Percentiles rank a stretch among this genome's conserved stretches.
These are phyloP conservation scores for Botrytis elliptica DNA, from an alignment of 2,329 filamentous ascomycete genomes.

Conservation along the genomic window DNA sequence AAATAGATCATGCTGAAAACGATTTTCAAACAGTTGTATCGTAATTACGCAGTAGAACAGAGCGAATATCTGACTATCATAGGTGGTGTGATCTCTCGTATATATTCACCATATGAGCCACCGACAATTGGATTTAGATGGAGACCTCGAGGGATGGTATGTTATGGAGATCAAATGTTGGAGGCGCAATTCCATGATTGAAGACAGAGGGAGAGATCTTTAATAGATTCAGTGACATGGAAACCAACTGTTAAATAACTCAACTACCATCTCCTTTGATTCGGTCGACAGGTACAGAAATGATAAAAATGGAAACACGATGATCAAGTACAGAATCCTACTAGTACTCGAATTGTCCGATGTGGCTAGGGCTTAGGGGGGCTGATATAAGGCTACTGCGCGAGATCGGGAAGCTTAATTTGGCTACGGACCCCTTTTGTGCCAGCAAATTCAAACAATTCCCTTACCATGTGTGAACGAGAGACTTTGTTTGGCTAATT, in stretches of 20 bases:
- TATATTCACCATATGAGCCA: not conserved
- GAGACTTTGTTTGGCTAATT: not conserved
- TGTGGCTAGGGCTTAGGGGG: constrained; percentile 13
- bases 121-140: not conserved
- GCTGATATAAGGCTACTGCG: constrained; percentile 11
- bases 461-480: not conserved
- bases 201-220: not conserved
- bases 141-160: not conserved
- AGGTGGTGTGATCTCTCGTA: not conserved
- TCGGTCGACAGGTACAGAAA: not conserved
- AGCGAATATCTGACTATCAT: not conserved
- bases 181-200: not conserved
- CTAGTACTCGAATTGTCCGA: not conserved
- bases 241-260: not conserved
- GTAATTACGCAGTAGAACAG: not conserved
- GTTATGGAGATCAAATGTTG: not conserved
- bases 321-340: not conserved
- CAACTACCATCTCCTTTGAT: not conserved
- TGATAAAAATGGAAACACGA: not conserved
- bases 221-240: not conserved
- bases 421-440: not conserved
- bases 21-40: not conserved
- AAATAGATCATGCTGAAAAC: not conserved
- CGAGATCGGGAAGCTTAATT: constrained; percentile 10
- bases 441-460: not conserved